Evolutionary conservation across 257 asterid species (phyloP), one percentile per base, ranked within the genome.

Genomic region (Gentiana dahurica): DNA sequence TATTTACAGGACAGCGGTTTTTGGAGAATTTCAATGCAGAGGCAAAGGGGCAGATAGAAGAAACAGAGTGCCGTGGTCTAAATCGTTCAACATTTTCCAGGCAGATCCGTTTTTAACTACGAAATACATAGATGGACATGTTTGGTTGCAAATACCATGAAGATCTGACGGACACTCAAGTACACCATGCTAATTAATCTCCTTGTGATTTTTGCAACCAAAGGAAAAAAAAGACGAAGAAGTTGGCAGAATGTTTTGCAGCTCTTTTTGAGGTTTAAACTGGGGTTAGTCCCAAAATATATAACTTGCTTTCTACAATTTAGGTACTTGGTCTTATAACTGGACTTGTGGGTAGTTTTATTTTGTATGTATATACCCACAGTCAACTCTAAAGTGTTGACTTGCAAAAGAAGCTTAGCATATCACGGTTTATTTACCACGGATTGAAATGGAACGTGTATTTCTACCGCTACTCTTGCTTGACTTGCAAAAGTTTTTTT

Each of bases 21-120:
- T 91, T 38, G 95, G 83, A 8, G 94, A 85, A 64, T 87, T 69
- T 65, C 55, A 69, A 36, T 79, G 89, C 71, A 65, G 68, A n/a
- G 95, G 98, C 12, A 57, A 57, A 12, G 98, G 95, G 51, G 86
- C 94, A 7, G 68, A 75, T 50, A 81, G 89, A 55, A 65, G 59
- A 1, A 44, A 70, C 3, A 60, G 87, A 45, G 85, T 64, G 5
- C 54, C 71, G n/a, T 91, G 95, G 95, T 70, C 95, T 0, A 82
- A 69, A 64, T 64, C 73, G 2, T 68, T 81, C 9, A 56, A 11
- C 47, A 46, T 55, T 65, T 12, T 32, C 1, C 71, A 87, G 69
- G 94, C 78, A 10, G 64, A 64, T 49, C 65, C 69, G 3, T 81
- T 62, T 66, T 60, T 81, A 3, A 77, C 71, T 13, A 78, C 72